Evolutionary conservation across 176 grass and related monocot genomes (phyloP), one percentile per base, ranked within the genome.

Genomic region (Cenchrus americanus): DNA sequence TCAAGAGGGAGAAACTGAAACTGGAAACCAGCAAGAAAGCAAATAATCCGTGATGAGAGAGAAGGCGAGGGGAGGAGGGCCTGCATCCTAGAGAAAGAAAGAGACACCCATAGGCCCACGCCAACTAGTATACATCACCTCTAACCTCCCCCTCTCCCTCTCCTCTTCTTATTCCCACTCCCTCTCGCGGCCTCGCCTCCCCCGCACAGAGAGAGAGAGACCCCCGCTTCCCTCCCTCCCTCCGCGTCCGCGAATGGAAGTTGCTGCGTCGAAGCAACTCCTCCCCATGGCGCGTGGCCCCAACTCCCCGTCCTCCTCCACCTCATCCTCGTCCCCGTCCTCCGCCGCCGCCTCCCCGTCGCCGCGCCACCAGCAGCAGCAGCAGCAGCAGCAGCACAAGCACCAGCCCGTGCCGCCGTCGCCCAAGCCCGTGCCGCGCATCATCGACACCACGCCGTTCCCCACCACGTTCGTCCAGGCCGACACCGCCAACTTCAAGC

Each of bases 401-500:
- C 49, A 32, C 10, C 21, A 67, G 9, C 13, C 40, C n/a, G 9
- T 66, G 37, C 60, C 43, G 49, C 86, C 78, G 17, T 92, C 83
- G 10, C 86, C 86, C 4, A 85, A 21, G 81, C 83, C 86, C 46
- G 71, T 88, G 8, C 93, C 87, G 9, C 90, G 83, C 79, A 90
- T 92, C 75, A 88, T 94, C 77, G 97, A 91, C 67, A 90, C 83
- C 66, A 85, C 91, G 76, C 93, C 94, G 8, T 93, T 93, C 86
- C 88, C 91, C 2, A 96, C 94, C 61, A 96, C 94, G 42, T 93
- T 96, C 83, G 89, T 96, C 14, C 91, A 96, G 84, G 94, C 91
- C 72, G 94, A 96, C 80, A 85, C 88, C 23, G 66, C 86, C 71
- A 89, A 86, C 86, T 96, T 96, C 86, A 96, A 96, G 83, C 86